Evolutionary conservation across 495 filamentous ascomycete species (phyloP), one percentile per base, ranked within the genome.

Genomic region (Bacidia rubella): DNA sequence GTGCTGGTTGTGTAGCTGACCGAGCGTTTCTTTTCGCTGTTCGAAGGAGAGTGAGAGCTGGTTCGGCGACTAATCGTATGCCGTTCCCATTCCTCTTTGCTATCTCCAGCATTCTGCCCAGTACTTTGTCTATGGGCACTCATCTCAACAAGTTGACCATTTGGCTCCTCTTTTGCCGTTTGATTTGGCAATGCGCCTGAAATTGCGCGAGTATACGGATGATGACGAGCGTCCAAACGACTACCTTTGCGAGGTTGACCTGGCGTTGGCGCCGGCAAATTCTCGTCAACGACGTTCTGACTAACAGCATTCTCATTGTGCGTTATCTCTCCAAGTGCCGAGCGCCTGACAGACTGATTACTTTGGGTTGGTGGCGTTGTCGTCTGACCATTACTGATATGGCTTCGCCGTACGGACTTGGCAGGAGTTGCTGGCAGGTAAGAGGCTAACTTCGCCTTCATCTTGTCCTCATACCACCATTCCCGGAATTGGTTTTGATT

Each of bases 401-500:
- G 49, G 22, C 45, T 52, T 26, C 51, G 54, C 32, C 54, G 50
- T 21, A 56, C 44, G n/a, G 79, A 71, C 62, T 84, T 83, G 2
- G 82, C 83, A 2, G 92, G 89, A 39, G 90, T 93, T 22, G 83
- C 79, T 7, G 90, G 85, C 52, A 74, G 74, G 20, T 79, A 74
- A 42, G 78, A 72, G 44, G 74, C 72, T 58, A 80, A 57, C 66
- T 78, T 82, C 57, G 79, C 77, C 54, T 75, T 86, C 62, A 94
- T 74, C 26, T 78, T 78, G 68, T 97, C 92, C 65, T 95, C 90
- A 48, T 85, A 80, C 88, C 88, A 99, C 92, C 92, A 99, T 62
- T 97, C 87, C 11, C 92, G 82, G 80, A 99, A 99, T 20, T 83
- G 78, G 11, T 83, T 84, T 69, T 99, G 92, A 71, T 99, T 95